Evolutionary conservation across 2,329 filamentous ascomycete species (phyloP).

Genomic region (Lasiodiplodia gonubiensis): DNA sequence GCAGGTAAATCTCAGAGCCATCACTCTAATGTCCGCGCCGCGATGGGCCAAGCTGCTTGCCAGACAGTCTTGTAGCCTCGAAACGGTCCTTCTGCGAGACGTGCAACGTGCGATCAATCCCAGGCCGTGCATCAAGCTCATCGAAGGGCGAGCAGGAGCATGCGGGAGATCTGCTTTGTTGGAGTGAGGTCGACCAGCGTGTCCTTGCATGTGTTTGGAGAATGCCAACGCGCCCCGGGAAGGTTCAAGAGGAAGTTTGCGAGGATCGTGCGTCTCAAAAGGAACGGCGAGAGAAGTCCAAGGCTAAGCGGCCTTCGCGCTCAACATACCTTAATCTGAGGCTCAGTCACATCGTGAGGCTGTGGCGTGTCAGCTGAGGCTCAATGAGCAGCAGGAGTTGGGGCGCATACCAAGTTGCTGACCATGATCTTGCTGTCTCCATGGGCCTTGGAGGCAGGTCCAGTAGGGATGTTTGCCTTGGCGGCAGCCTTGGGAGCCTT

Average conservation of each 20-base stretch:
- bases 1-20: slow-evolving; percentile 24
- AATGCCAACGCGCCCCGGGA: slow-evolving; percentile 24
- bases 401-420: slow-evolving; percentile 86
- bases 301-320: slow-evolving; percentile 59
- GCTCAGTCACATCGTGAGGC: slow-evolving; percentile 95
- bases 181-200: slow-evolving; percentile 29
- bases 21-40: slow-evolving; percentile 37
- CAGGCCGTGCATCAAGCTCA: slow-evolving; percentile 45
- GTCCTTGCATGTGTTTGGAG: slow-evolving; percentile 23
- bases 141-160: slow-evolving; percentile 39
- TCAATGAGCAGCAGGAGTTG: slow-evolving; percentile 17
- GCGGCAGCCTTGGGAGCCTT: slow-evolving; percentile 63
- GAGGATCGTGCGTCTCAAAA: slow-evolving; percentile 37
- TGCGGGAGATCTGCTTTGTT: slow-evolving; percentile 35
- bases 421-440: slow-evolving; percentile 97
- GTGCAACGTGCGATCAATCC: slow-evolving; percentile 26
- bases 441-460: slow-evolving; percentile 60
- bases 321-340: slow-evolving; percentile 99
- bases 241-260: slow-evolving; percentile 33
- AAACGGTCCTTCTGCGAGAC: slow-evolving; percentile 29
- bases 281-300: slow-evolving; percentile 38
- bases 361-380: slow-evolving; percentile 60
- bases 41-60: slow-evolving; percentile 32
- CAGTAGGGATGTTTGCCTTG: slow-evolving; percentile 67
- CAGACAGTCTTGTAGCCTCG: slow-evolving; percentile 31